Evolutionary conservation across 2,329 filamentous ascomycete species (phyloP), one percentile per base, ranked within the genome.

Genomic region (Fusarium sp.): DNA sequence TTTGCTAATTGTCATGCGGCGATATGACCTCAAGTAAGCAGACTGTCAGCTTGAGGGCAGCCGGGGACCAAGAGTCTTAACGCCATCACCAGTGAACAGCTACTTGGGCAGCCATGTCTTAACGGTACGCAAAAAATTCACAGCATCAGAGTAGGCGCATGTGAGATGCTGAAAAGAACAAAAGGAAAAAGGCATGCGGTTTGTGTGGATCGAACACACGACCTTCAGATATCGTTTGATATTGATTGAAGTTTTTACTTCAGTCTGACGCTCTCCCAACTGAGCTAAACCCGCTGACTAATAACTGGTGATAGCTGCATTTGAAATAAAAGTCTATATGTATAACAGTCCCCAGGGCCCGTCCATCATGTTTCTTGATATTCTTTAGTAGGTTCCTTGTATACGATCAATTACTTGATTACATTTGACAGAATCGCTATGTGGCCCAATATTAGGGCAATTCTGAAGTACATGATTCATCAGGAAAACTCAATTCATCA

Each of bases 261-360:
- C 67, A 69, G 67, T 69, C 67, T 69, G 67, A 69, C 67, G 67
- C 67, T 69, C 67, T 69, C 67, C 67, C 67, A 69, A 69, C 67
- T 69, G 67, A 69, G 67, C 67, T 69, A 69, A 69, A 69, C 67
- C 67, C 67, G 67, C 67, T 69, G 16, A 69, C 67, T 69, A 69
- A 69, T 49, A 9, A 21, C 2, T 42, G 19, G 1, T 28, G 5
- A 10, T 28, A 15, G 16, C 4, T 10, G 18, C 21, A 8, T 0
- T 13, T 25, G 6, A 11, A 37, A n/a, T 10, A 19, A 25, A 18
- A 16, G n/a, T 3, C 16, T 37, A 52, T 33, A 37, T 37, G 2
- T 5, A 37, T 18, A 3, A 9, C 30, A 4, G 30, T 32, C n/a
- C n/a, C 11, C 11, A 32, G 30, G 30, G 30, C 30, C 9, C 9